Percentiles rank a stretch among this genome's conserved stretches.
These are phyloP conservation scores for Naematelia aurantialba DNA, from an alignment of 768 basidiomycete genomes.

Conservation along the genomic window DNA sequence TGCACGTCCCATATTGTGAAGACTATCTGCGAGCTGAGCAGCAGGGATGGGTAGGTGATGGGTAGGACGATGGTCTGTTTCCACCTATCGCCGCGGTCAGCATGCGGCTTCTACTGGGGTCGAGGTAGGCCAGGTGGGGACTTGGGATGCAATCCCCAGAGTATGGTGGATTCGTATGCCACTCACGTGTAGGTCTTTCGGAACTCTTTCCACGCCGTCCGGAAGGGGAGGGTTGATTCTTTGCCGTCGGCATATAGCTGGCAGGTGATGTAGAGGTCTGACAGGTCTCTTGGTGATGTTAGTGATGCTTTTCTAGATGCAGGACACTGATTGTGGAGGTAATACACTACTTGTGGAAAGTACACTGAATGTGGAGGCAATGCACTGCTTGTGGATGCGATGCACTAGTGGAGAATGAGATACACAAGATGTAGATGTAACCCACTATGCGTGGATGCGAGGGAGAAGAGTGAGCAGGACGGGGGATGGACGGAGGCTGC, in stretches of 20 bases:
- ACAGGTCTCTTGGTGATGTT: slow-evolving; percentile 80
- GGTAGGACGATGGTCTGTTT: slow-evolving; percentile 93
- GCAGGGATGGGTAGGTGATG: slow-evolving; percentile 89
- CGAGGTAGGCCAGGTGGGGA: not conserved
- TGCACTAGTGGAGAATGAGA: slow-evolving; percentile 22
- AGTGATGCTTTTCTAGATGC: too few relatives aligned
- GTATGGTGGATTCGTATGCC: not conserved
- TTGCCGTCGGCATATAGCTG: slow-evolving; percentile 91
- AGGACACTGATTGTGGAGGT: too few relatives aligned
- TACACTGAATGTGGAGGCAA: too few relatives aligned
- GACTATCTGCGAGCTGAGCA: slow-evolving; percentile 77
- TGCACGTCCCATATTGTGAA: slow-evolving; percentile 96
- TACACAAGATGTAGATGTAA: too few relatives aligned
- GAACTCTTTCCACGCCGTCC: slow-evolving; percentile 89
- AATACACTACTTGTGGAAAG: too few relatives aligned
- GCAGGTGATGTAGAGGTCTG: slow-evolving; percentile 90
- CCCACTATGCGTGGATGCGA: not conserved
- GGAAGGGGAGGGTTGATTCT: slow-evolving; percentile 82
- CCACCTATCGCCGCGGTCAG: slow-evolving; percentile 63
- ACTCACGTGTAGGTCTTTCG: slow-evolving; percentile 72
- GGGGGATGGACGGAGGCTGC: too few relatives aligned
- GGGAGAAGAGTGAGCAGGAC: too few relatives aligned
- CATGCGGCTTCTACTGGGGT: not conserved
- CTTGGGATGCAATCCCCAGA: too few relatives aligned
- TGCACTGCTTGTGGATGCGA: too few relatives aligned